Conservation (phyloP, 169 alveolate genomes). For the Plasmodium cynomolgi region DNA sequence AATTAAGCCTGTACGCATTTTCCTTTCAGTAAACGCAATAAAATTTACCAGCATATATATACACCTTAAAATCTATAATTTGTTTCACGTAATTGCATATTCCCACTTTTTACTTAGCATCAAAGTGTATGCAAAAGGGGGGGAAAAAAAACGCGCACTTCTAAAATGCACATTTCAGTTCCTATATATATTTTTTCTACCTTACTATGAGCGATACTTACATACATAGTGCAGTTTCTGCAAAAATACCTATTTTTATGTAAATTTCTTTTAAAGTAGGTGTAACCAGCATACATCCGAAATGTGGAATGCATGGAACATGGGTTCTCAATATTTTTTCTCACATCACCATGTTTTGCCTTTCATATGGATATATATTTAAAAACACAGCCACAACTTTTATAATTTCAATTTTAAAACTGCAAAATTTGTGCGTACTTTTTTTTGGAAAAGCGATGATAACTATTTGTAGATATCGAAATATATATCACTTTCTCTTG, state of each 20-base stretch:
- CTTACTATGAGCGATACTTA: background rate
- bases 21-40: background rate
- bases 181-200: background rate
- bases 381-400: background rate
- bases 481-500: background rate
- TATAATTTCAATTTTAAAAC: background rate
- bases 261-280: background rate
- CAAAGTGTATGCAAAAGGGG: background rate
- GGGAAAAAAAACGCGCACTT: background rate
- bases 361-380: background rate
- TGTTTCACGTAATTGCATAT: background rate
- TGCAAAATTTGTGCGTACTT: background rate
- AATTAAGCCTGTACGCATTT: background rate
- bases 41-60: background rate
- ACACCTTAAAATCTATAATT: background rate
- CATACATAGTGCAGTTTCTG: background rate
- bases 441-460: background rate
- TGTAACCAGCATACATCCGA: background rate
- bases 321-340: background rate
- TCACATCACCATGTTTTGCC: background rate
- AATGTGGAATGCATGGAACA: background rate
- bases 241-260: background rate
- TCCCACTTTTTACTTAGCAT: background rate
- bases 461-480: background rate
- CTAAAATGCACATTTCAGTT: background rate